phyloP scores from a whole-genome alignment of 78 protist species.

The Dictyostelium intermedium region DNA sequence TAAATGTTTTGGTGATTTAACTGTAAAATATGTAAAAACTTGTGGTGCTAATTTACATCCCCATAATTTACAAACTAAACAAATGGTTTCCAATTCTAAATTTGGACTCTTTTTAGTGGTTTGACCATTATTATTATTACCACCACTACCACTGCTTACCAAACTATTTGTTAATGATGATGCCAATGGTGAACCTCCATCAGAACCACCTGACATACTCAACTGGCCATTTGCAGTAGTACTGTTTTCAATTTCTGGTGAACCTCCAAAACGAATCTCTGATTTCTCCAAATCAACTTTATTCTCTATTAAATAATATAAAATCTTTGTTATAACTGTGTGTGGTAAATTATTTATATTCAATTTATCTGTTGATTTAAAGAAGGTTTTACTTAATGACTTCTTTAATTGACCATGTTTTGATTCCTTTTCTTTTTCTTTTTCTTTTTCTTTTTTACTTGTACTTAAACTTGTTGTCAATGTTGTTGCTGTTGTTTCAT shows the following conservation, averaged over 20 bases:
- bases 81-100: conserved; percentile 22
- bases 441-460: background rate
- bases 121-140: background rate
- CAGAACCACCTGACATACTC: background rate
- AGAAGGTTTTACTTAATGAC: background rate
- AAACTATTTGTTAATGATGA: background rate
- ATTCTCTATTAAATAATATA: conserved; percentile 1
- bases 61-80: conserved; percentile 69
- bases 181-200: background rate
- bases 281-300: conserved; percentile 39
- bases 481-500: background rate
- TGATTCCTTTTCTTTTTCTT: background rate
- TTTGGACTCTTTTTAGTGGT: conserved; percentile 8
- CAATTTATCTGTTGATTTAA: background rate
- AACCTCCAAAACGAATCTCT: conserved; percentile 36
- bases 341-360: conserved; percentile 56
- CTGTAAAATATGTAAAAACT: conserved; percentile 35
- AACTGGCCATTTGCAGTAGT: background rate
- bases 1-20: conserved; percentile 63
- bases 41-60: conserved; percentile 62
- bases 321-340: conserved; percentile 19
- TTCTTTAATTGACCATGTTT: background rate
- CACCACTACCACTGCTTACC: background rate
- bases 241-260: background rate
- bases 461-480: background rate